phyloP scores from a whole-genome alignment of 345 rosid genomes.

The Populus deltoides region DNA sequence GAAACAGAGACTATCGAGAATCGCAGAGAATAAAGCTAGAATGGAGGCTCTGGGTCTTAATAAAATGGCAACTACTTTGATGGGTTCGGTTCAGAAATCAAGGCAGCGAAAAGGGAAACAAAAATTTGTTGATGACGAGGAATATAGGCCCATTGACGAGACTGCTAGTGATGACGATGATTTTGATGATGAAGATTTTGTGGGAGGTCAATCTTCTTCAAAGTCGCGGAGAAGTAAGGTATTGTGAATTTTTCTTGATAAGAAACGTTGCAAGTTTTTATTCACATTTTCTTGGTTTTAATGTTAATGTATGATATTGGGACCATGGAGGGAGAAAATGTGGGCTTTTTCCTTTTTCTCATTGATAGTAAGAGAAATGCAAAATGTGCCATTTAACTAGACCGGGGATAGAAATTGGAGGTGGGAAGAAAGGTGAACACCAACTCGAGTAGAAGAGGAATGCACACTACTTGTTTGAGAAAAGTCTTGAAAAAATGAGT shows the following conservation, averaged over 20 bases:
- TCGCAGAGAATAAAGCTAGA: conserved; percentile 72
- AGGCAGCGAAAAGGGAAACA: conserved; percentile 38
- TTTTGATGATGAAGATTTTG: conserved; percentile 33
- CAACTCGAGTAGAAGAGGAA: too few relatives aligned
- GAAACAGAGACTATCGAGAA: conserved; percentile 66
- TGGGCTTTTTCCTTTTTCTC: too few relatives aligned
- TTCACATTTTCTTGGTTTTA: too few relatives aligned
- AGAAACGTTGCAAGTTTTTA: too few relatives aligned
- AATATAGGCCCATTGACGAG: conserved; percentile 48
- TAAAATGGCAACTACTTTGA: conserved; percentile 50
- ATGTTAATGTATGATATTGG: too few relatives aligned
- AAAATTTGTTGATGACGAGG: conserved; percentile 62
- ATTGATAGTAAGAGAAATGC: too few relatives aligned
- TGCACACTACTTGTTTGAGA: too few relatives aligned
- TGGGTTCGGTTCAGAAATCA: conserved; percentile 32
- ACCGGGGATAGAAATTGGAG: too few relatives aligned
- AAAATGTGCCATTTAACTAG: too few relatives aligned
- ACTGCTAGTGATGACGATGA: conserved; percentile 19
- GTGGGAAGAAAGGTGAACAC: too few relatives aligned
- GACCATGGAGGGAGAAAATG: too few relatives aligned
- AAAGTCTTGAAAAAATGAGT: too few relatives aligned
- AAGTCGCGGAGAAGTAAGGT: conserved; percentile 31
- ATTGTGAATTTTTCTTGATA: not conserved
- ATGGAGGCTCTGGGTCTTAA: conserved; percentile 77
- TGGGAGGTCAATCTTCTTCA: conserved; percentile 20